Evolutionary conservation across 164 flowering plant species (phyloP).

Genomic region (Dillenia suffruticosa): DNA sequence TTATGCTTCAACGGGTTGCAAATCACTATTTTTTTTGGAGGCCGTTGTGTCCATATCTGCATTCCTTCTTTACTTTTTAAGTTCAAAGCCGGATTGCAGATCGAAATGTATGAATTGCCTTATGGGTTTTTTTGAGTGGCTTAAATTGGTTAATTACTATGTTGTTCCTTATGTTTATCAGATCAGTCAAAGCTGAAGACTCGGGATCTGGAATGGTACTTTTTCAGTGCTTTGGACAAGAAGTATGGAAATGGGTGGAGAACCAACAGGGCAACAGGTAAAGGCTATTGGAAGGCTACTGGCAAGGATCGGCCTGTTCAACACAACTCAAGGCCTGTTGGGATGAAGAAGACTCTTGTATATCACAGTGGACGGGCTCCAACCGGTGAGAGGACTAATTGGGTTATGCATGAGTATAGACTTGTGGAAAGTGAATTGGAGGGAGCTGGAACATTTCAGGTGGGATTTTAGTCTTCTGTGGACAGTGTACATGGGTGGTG

Average conservation of each 20-base stretch:
- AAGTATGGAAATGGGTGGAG: constrained; percentile 50
- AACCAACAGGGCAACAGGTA: constrained; percentile 44
- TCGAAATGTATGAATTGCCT: too few relatives aligned
- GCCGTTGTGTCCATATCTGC: too few relatives aligned
- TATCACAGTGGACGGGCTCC: constrained; percentile 57
- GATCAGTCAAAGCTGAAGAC: constrained; percentile 52
- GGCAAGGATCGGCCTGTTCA: constrained; percentile 48
- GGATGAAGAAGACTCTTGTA: constrained; percentile 63
- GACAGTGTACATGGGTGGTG: too few relatives aligned
- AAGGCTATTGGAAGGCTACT: constrained; percentile 69
- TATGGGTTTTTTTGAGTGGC: too few relatives aligned
- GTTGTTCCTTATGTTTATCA: constrained; percentile 10
- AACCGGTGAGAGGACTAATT: constrained; percentile 40
- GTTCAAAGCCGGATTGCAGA: too few relatives aligned
- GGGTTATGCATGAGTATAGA: constrained; percentile 69
- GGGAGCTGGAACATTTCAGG: constrained; percentile 40
- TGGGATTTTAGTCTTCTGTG: constrained; percentile 4
- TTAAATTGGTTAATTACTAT: neutral
- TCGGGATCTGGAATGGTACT: constrained; percentile 63
- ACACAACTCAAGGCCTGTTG: constrained; percentile 23
- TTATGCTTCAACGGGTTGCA: too few relatives aligned
- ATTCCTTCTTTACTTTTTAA: too few relatives aligned
- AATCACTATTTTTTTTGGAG: too few relatives aligned
- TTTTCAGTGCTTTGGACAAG: constrained; percentile 47
- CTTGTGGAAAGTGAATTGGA: constrained; percentile 35